Conservation (phyloP, 805 yeast species). For the Metschnikowia colocasiae region DNA sequence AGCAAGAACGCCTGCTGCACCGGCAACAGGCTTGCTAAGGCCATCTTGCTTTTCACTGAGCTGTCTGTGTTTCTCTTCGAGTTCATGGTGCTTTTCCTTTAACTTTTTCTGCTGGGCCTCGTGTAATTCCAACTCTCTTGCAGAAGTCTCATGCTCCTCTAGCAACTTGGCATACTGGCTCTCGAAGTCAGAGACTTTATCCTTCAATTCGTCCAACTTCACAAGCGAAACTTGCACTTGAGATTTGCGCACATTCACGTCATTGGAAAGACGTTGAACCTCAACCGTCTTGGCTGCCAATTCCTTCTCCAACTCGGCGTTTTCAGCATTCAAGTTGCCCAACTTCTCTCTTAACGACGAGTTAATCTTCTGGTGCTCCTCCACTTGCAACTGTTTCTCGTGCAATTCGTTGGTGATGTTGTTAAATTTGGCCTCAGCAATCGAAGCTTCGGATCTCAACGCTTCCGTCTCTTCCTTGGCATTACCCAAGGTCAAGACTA, state of each 20-base stretch:
- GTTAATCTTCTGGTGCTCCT: constrained; percentile 67
- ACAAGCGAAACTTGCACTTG: constrained; percentile 66
- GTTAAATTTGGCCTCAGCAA: constrained; percentile 75
- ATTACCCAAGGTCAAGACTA: constrained; percentile 57
- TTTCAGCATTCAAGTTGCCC: constrained; percentile 62
- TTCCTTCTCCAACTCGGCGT: constrained; percentile 54
- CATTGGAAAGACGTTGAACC: constrained; percentile 57
- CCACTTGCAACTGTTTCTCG: constrained; percentile 55
- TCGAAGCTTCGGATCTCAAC: constrained; percentile 65
- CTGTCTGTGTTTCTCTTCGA: constrained; percentile 7
- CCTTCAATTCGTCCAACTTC: constrained; percentile 39
- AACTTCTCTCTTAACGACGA: constrained; percentile 64
- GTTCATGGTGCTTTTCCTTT: constrained; percentile 3
- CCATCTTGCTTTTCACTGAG: constrained; percentile 3
- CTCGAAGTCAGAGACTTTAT: constrained; percentile 26
- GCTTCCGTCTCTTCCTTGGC: constrained; percentile 66
- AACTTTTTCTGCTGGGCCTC: constrained; percentile 10
- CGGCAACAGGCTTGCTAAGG: constrained; percentile 1
- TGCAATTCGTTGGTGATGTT: constrained; percentile 63
- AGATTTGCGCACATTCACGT: constrained; percentile 61
- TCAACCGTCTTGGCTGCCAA: constrained; percentile 51
- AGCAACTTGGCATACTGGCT: constrained; percentile 18
- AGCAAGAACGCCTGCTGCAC: constrained; percentile 6
- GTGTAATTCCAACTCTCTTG: neutral
- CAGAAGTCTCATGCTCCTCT: constrained; percentile 5